phyloP scores from a whole-genome alignment of 2,329 filamentous ascomycete genomes.

The Sporothrix inflata region DNA sequence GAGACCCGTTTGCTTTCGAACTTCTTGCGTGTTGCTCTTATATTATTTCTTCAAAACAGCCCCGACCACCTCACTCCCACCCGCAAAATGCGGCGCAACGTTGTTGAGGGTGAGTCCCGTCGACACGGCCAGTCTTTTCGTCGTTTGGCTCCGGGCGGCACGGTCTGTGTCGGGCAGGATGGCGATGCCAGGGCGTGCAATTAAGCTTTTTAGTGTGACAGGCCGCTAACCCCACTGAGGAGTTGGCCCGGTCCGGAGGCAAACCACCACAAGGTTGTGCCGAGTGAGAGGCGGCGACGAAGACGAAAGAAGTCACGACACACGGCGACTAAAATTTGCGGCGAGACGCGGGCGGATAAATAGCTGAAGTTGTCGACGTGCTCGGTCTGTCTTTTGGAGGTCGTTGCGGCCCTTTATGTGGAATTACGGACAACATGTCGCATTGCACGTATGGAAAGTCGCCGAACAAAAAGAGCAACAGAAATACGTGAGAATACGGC shows the following conservation, averaged over 20 bases:
- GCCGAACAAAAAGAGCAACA: background rate
- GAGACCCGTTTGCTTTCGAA: background rate
- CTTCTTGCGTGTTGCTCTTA: background rate
- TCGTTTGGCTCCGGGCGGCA: conserved; percentile 1
- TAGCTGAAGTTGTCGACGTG: background rate
- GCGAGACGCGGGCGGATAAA: background rate
- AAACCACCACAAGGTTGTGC: background rate
- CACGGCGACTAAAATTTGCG: background rate
- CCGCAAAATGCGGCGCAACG: background rate
- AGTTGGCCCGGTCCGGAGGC: conserved; percentile 2
- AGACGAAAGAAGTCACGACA: background rate
- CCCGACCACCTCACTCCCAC: too few relatives aligned
- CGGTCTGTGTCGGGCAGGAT: background rate
- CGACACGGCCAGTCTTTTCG: conserved; percentile 10
- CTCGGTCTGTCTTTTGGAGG: background rate
- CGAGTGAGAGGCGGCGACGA: background rate
- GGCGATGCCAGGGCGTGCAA: background rate
- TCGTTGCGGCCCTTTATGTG: background rate
- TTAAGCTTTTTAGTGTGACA: background rate
- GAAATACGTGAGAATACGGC: background rate
- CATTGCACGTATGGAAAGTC: background rate
- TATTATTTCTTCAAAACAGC: too few relatives aligned
- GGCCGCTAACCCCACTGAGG: background rate
- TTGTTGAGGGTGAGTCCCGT: background rate
- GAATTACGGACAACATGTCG: background rate